Evolutionary conservation across 371 early-diverging fungal genomes (phyloP), one percentile per base, ranked within the genome.

Genomic region (Syncephalastrum monosporum): DNA sequence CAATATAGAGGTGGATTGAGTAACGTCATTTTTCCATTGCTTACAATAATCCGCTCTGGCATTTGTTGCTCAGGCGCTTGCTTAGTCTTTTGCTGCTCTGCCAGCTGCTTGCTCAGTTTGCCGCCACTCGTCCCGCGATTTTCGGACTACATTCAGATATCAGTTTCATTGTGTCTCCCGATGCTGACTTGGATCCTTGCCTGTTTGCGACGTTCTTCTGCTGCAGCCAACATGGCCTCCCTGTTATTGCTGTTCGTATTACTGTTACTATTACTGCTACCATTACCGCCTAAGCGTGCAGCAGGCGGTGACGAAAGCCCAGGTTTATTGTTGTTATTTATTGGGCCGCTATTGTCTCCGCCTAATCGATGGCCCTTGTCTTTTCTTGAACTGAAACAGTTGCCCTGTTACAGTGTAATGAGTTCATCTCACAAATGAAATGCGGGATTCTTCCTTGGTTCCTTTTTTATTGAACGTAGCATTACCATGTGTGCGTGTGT

Each of bases 191-290:
- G 8, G 21, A 1, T 43, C 4, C 23, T 23, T 61, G 68, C 74
- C 55, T 74, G 51, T 41, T 57, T 12, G 42, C 63, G 57, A 47
- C 74, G 64, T 55, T 71, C 59, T 46, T 74, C 74, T 21, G 71
- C 71, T 42, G 74, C 74, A 24, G 47, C 60, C 10, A 71, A 24
- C 71, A 68, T 74, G 23, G 69, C 69, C 25, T 74, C 74, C 15
- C 51, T 19, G 50, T 50, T 51, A 38, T 51, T 51, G 27, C 27
- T 33, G 38, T 33, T 33, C 10, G 38, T 33, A 10, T 33, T 33
- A 33, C 38, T 33, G 8, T 33, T 33, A 12, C 38, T 33, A 10
- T 33, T 12, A 33, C 38, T 12, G 38, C 10, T 33, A 2, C 10
- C 8, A 2, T 33, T 33, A 10, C 38, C 38, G 12, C 38, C 38